Conservation (phyloP, 164 flowering plant genomes). For the Liriodendron chinense region DNA sequence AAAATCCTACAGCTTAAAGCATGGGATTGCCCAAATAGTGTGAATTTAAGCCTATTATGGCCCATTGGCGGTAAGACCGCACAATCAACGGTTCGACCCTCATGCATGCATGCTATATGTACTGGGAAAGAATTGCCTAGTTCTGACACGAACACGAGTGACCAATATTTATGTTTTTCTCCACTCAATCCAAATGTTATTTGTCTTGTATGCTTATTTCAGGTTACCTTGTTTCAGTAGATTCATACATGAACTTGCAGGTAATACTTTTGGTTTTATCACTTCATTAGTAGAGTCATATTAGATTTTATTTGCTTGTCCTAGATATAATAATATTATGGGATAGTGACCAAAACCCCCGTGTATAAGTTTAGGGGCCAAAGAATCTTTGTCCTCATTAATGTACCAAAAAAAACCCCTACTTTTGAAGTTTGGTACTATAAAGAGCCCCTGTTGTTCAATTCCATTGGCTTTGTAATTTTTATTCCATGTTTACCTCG, state of each 20-base stretch:
- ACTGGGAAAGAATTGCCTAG: neutral
- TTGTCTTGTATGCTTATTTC: constrained; percentile 15
- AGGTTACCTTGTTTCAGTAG: constrained; percentile 91
- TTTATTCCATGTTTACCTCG: too few species aligned
- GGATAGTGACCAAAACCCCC: too few species aligned
- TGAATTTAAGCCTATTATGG: neutral
- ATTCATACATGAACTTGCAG: constrained; percentile 74
- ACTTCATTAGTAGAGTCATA: neutral
- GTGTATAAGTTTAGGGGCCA: too few species aligned
- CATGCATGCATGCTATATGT: too few species aligned
- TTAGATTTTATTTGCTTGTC: neutral
- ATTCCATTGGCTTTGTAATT: too few species aligned
- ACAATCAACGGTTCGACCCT: neutral
- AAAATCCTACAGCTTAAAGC: too few species aligned
- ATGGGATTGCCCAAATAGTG: too few species aligned
- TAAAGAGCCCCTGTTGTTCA: too few species aligned
- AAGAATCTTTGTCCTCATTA: too few species aligned
- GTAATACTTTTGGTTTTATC: constrained; percentile 17
- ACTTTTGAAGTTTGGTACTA: too few species aligned
- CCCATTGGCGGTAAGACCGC: neutral
- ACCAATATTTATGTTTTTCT: neutral
- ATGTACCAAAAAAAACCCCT: too few species aligned
- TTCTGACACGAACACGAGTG: neutral
- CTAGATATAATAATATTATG: neutral
- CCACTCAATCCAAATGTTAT: neutral